Percentiles rank a stretch among this genome's conserved stretches.
Evolutionary conservation across 208 protist species (phyloP).

Genomic region (Naegleria fowleri): DNA sequence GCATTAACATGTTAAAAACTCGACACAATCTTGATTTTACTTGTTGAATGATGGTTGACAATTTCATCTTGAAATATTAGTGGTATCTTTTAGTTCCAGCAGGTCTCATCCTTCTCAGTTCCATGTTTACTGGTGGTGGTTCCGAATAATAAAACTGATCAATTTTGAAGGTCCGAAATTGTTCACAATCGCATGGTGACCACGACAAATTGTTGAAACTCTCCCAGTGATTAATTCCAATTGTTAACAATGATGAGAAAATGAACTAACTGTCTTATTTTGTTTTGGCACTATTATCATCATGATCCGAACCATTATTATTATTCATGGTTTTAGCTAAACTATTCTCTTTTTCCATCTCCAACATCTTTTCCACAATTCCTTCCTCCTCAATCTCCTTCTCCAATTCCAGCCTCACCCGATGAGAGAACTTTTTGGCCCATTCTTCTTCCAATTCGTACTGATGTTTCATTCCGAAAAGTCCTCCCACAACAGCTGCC

Average conservation of each 20-base stretch:
- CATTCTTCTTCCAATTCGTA: neutral
- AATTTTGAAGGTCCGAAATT: too few species aligned
- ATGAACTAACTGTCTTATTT: too few species aligned
- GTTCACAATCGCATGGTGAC: too few species aligned
- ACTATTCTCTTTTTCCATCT: neutral
- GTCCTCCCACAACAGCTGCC: neutral
- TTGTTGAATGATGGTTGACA: too few species aligned
- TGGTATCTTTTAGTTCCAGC: neutral
- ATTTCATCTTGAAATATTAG: neutral
- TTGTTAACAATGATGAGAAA: too few species aligned
- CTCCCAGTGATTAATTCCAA: too few species aligned
- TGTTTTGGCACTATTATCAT: too few species aligned
- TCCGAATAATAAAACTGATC: neutral
- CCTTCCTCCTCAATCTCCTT: neutral
- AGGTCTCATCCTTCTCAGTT: neutral
- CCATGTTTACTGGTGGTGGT: neutral
- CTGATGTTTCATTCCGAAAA: constrained; percentile 3
- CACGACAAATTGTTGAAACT: too few species aligned
- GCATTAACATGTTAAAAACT: too few species aligned
- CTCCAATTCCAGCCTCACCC: neutral
- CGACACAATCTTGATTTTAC: too few species aligned
- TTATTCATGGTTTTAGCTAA: neutral
- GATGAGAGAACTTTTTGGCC: neutral
- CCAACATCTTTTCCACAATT: neutral
- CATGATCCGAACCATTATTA: too few species aligned